phyloP scores from a whole-genome alignment of 2,329 filamentous ascomycete species.

The Penicillium polonicum region DNA sequence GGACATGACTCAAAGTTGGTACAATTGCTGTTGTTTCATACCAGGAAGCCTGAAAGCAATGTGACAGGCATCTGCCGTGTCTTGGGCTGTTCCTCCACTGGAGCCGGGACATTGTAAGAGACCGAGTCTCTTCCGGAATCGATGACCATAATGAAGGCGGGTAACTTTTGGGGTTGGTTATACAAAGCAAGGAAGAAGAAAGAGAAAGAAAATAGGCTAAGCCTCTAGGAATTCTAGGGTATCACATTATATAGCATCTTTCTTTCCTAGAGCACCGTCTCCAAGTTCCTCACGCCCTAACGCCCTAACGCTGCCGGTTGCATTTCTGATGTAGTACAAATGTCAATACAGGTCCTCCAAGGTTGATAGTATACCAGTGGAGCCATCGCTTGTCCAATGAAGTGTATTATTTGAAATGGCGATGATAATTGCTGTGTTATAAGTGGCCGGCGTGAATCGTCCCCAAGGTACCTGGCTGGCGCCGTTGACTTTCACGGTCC shows the following conservation, averaged over 20 bases:
- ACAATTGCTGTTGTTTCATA: slow-evolving; percentile 24
- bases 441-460: slow-evolving; percentile 12
- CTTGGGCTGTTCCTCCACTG: slow-evolving; percentile 27
- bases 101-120: slow-evolving; percentile 13
- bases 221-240: not conserved
- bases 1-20: not conserved
- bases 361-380: slow-evolving; percentile 13
- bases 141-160: slow-evolving; percentile 21
- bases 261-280: slow-evolving; percentile 10
- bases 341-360: slow-evolving; percentile 12
- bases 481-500: slow-evolving; percentile 25
- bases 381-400: slow-evolving; percentile 9
- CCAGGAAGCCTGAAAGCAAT: slow-evolving; percentile 60
- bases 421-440: slow-evolving; percentile 21
- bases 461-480: slow-evolving; percentile 24
- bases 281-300: slow-evolving; percentile 26
- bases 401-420: not conserved
- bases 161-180: not conserved
- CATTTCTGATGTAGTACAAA: slow-evolving; percentile 10
- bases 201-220: not conserved
- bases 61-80: slow-evolving; percentile 54
- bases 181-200: not conserved
- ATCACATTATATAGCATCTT: slow-evolving; percentile 12
- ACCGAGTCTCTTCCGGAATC: slow-evolving; percentile 20
- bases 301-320: not conserved